Percentiles rank a stretch among this genome's conserved stretches.
These are phyloP conservation scores for Antarctomyces pellizariae DNA, from an alignment of 495 filamentous ascomycete species.

Conservation along the genomic window DNA sequence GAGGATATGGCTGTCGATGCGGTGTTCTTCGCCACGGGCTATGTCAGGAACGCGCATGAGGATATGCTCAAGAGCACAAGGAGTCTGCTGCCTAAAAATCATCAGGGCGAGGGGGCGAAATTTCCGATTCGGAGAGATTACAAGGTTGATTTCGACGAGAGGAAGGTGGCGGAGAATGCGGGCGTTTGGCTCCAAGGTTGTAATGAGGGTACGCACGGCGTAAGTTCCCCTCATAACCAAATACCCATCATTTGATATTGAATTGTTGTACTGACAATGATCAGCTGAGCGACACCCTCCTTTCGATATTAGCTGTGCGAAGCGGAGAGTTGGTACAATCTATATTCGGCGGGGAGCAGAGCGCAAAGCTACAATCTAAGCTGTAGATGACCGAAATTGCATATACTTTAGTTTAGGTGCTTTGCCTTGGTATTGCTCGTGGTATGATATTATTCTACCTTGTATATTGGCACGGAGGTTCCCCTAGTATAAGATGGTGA, in stretches of 20 bases:
- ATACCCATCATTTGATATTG: too few species aligned
- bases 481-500: too few species aligned
- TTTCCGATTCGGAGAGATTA: constrained; percentile 42
- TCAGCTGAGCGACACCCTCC: constrained; percentile 51
- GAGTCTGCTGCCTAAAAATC: constrained; percentile 37
- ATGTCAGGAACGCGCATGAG: constrained; percentile 55
- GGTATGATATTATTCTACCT: too few species aligned
- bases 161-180: constrained; percentile 36
- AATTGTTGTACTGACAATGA: too few species aligned
- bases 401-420: too few species aligned
- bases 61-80: constrained; percentile 43
- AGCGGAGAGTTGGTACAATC: constrained; percentile 57
- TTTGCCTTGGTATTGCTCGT: too few species aligned
- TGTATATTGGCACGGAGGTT: too few species aligned
- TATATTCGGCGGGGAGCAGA: too few species aligned
- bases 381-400: too few species aligned
- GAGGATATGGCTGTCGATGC: constrained; percentile 62
- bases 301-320: constrained; percentile 53
- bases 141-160: constrained; percentile 37
- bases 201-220: constrained; percentile 78
- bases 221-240: constrained; percentile 27
- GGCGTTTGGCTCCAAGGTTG: constrained; percentile 92
- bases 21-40: constrained; percentile 74
- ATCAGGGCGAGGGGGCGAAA: too few species aligned
- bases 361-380: too few species aligned